A percentile compares a stretch with the other conserved stretches of the same genome.
Conservation (phyloP, 1,284 basidiomycete genomes). For the Coniferiporia sulphurascens region DNA sequence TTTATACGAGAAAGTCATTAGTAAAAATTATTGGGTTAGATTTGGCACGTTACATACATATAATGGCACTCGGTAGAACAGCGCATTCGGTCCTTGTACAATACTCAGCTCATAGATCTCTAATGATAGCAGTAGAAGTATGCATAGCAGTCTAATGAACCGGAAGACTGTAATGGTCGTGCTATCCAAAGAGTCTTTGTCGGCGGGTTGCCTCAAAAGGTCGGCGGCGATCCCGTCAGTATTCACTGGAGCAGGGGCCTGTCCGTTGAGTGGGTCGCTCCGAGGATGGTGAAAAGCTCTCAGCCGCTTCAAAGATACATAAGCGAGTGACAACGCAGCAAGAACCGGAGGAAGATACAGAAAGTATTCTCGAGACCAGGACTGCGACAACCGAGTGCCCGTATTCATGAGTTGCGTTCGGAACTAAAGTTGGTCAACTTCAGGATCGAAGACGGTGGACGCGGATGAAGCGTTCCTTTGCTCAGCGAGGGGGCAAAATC, state of each 20-base stretch:
- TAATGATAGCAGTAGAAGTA: slow-evolving; percentile 7
- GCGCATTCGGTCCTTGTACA: neutral
- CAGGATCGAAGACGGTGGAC: too few species aligned
- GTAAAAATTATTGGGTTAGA: neutral
- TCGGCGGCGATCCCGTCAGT: neutral
- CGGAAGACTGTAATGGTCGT: slow-evolving; percentile 10
- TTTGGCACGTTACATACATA: slow-evolving; percentile 5
- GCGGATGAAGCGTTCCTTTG: too few species aligned
- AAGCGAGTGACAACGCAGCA: slow-evolving; percentile 3
- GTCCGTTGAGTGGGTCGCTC: neutral
- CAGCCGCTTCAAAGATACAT: neutral
- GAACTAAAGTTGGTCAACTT: too few species aligned
- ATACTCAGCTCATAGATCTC: slow-evolving; percentile 4
- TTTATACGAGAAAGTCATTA: neutral
- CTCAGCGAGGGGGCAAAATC: too few species aligned
- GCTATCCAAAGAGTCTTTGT: neutral
- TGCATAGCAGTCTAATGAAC: slow-evolving; percentile 1
- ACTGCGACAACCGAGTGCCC: too few species aligned
- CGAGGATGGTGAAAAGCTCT: neutral
- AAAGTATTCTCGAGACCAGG: neutral
- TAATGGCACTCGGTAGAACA: slow-evolving; percentile 1
- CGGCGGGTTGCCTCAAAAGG: neutral
- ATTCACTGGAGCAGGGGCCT: neutral
- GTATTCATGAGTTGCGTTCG: too few species aligned
- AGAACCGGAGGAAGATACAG: slow-evolving; percentile 2